Conservation (phyloP, 2,329 filamentous ascomycete species). For the Xylariaceae sp. region DNA sequence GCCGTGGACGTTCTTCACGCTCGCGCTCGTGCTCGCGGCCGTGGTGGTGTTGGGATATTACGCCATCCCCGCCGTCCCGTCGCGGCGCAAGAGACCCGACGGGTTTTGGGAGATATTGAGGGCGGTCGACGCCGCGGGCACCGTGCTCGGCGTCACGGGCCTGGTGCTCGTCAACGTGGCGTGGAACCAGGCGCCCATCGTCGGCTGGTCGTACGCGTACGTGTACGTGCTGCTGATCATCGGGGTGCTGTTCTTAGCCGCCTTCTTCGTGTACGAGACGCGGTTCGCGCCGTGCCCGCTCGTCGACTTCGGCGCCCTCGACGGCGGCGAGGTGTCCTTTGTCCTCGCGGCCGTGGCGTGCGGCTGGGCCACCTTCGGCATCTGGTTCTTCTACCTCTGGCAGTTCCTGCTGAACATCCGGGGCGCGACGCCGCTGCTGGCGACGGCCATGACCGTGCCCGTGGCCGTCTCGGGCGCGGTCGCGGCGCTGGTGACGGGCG, state of each 20-base stretch:
- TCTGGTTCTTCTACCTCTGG: constrained; percentile 48
- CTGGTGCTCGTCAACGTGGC: constrained; percentile 53
- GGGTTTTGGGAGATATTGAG: constrained; percentile 9
- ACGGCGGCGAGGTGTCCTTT: constrained; percentile 43
- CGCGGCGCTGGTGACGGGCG: constrained; percentile 30
- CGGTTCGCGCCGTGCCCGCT: constrained; percentile 44
- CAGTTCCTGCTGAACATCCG: constrained; percentile 43
- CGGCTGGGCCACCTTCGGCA: constrained; percentile 50
- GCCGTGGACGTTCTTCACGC: constrained; percentile 29
- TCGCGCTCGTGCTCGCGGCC: constrained; percentile 25
- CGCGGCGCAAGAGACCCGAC: background rate
- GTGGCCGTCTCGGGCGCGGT: constrained; percentile 25
- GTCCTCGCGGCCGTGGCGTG: constrained; percentile 50
- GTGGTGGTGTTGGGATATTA: constrained; percentile 20
- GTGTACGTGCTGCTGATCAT: constrained; percentile 47
- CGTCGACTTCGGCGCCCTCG: constrained; percentile 49
- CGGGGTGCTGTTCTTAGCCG: constrained; percentile 39
- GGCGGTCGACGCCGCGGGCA: constrained; percentile 26
- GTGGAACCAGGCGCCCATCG: constrained; percentile 53
- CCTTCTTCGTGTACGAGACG: constrained; percentile 48
- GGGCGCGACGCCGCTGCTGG: constrained; percentile 28
- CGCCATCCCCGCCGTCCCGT: constrained; percentile 6
- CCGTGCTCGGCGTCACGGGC: constrained; percentile 38
- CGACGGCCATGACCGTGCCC: constrained; percentile 29
- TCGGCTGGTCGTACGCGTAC: constrained; percentile 46